Conservation (phyloP, 805 yeast genomes). For the Metschnikowia santaceciliae region DNA sequence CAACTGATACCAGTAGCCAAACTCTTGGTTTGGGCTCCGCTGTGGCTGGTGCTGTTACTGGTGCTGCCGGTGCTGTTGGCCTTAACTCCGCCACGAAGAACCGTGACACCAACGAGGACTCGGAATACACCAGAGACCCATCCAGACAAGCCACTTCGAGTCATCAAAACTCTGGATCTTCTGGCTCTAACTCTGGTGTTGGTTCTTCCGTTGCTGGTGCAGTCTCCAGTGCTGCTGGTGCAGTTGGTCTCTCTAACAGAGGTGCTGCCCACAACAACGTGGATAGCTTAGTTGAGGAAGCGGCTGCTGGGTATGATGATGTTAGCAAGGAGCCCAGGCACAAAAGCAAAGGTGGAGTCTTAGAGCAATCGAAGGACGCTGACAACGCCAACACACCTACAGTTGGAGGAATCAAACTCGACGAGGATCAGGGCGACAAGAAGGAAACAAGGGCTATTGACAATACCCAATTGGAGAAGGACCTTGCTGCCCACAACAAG, state of each 20-base stretch:
- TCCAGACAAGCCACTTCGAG: background rate
- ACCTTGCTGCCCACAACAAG: constrained; percentile 26
- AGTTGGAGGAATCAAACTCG: constrained; percentile 1
- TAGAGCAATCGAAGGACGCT: constrained; percentile 4
- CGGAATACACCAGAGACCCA: background rate
- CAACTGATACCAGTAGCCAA: background rate
- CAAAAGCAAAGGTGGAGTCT: constrained; percentile 8
- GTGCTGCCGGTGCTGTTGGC: constrained; percentile 20
- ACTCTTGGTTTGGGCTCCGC: constrained; percentile 10
- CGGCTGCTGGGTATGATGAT: constrained; percentile 12
- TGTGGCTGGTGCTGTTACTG: constrained; percentile 19
- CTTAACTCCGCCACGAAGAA: background rate
- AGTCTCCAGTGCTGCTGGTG: constrained; percentile 19
- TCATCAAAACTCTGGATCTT: constrained; percentile 1
- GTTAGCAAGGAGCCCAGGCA: constrained; percentile 10
- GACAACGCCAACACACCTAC: constrained; percentile 1
- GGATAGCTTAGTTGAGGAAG: constrained; percentile 21
- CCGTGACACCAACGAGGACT: background rate
- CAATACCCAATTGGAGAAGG: constrained; percentile 20
- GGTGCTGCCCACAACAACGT: constrained; percentile 8
- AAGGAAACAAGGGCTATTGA: constrained; percentile 7
- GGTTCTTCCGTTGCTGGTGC: constrained; percentile 18
- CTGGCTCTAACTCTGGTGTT: constrained; percentile 2
- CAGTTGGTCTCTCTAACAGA: constrained; percentile 12
- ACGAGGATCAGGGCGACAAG: constrained; percentile 4